Percentiles rank a stretch among this genome's conserved stretches.
phyloP scores from a whole-genome alignment of 495 filamentous ascomycete species.

The Chaetomidium leptoderma region DNA sequence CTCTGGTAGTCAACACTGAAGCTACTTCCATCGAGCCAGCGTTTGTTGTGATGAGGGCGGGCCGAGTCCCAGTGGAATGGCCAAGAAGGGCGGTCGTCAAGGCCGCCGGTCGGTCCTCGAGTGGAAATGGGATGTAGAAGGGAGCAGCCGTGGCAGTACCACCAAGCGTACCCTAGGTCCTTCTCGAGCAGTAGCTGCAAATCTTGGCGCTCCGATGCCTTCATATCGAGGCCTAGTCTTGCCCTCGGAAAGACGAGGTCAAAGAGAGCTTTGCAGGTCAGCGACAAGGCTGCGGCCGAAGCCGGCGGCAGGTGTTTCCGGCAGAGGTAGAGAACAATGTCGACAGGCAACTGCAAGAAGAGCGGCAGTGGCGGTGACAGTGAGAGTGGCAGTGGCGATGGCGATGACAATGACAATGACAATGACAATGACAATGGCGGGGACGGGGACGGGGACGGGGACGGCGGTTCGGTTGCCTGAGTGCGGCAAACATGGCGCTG shows the following conservation, averaged over 20 bases:
- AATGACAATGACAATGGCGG: neutral
- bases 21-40: neutral
- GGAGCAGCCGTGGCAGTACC: constrained; percentile 19
- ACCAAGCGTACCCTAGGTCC: constrained; percentile 14
- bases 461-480: neutral
- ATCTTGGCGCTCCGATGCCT: neutral
- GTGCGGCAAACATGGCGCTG: neutral
- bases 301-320: constrained; percentile 9
- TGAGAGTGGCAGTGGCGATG: neutral
- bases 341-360: neutral
- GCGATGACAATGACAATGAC: no score
- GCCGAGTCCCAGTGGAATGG: neutral
- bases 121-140: constrained; percentile 7
- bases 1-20: constrained; percentile 3
- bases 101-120: neutral
- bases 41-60: neutral
- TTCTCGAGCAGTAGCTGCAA: constrained; percentile 20
- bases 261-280: constrained; percentile 20
- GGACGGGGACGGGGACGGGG: neutral
- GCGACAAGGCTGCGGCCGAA: constrained; percentile 11
- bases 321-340: constrained; percentile 5
- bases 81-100: neutral
- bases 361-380: neutral
- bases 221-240: neutral
- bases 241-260: neutral